Evolutionary conservation across 208 protist genomes (phyloP), one percentile per base, ranked within the genome.

Genomic region (Borovskyia barvae): DNA sequence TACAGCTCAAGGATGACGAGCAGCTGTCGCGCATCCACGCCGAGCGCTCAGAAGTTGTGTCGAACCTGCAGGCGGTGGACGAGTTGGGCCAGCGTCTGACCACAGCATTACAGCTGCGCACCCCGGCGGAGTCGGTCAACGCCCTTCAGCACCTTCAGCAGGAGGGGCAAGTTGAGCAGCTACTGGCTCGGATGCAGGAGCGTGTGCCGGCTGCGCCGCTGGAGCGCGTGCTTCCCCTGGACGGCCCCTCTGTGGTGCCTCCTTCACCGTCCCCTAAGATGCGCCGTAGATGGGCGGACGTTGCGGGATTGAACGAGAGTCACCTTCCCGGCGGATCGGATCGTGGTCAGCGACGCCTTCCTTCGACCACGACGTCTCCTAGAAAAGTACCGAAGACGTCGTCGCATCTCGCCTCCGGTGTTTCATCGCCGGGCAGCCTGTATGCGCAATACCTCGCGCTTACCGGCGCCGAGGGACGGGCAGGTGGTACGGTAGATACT

Each of bases 71-170:
- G 41, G 66, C 61, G 3, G 86, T 75, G 54, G 41, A 42, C 7
- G 40, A 20, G 30, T 56, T 89, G 25, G 29, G 56, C 3, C 50
- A 64, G 30, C 46, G 55, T n/a, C 50, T 92, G 20, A 52, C 47
- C n/a, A 47, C 39, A 11, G 68, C 58, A 12, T 29, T 74, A 51
- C 70, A 73, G 37, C 33, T 60, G 3, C 50, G 40, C 24, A 64
- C 53, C 20, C 71, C 72, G 5, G 33, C 74, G 1, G 57, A 64
- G 17, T 53, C 82, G 19, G 55, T 92, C 15, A 50, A 62, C 17
- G 71, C 80, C 36, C 63, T 88, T 62, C 77, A 82, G 64, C 75
- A 65, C 47, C 40, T 85, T 19, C 72, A 79, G 50, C 72, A 82
- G 41, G 77, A 82, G 42, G 58, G 72, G 2, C 67, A 75, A 55